Evolutionary conservation across 306 rosid genomes (phyloP).

Genomic region (Prinsepia uniflora): DNA sequence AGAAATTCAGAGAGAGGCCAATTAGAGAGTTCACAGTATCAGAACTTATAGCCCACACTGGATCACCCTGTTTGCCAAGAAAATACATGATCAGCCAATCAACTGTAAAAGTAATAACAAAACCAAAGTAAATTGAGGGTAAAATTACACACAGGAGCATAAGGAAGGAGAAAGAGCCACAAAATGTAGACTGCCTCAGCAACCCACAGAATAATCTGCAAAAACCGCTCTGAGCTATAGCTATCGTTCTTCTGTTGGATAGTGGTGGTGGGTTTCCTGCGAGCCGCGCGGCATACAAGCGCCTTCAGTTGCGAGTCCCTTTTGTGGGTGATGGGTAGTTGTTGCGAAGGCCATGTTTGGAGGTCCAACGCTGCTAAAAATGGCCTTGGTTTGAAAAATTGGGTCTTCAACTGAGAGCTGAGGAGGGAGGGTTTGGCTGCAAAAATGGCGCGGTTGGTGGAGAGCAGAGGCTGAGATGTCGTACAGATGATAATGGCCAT

Average conservation of each 20-base stretch:
- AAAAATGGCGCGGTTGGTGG: slow-evolving; percentile 18
- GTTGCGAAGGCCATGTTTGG: slow-evolving; percentile 9
- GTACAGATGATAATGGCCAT: slow-evolving; percentile 29
- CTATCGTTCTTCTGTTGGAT: slow-evolving; percentile 27
- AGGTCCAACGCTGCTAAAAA: not conserved
- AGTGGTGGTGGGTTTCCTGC: slow-evolving; percentile 35
- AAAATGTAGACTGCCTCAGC: slow-evolving; percentile 63
- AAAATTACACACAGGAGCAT: slow-evolving; percentile 54
- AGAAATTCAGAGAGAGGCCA: slow-evolving; percentile 84
- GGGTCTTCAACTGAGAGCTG: slow-evolving; percentile 26
- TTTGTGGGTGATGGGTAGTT: slow-evolving; percentile 7
- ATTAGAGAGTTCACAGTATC: slow-evolving; percentile 66
- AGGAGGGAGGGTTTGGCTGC: slow-evolving; percentile 24
- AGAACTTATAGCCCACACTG: slow-evolving; percentile 87
- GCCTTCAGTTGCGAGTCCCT: slow-evolving; percentile 18
- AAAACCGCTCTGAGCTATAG: slow-evolving; percentile 24
- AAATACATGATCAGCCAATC: too few species aligned
- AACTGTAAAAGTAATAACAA: too few species aligned
- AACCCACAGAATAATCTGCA: slow-evolving; percentile 53
- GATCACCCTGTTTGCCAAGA: slow-evolving; percentile 69
- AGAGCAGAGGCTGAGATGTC: slow-evolving; percentile 34
- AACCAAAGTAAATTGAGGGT: not conserved
- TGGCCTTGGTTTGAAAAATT: slow-evolving; percentile 17
- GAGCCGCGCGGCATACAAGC: slow-evolving; percentile 35
- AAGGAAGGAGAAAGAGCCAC: slow-evolving; percentile 84